Percentiles rank a stretch among this genome's conserved stretches.
Conservation (phyloP, 1,139 yeast genomes). For the Pichia terricola region DNA sequence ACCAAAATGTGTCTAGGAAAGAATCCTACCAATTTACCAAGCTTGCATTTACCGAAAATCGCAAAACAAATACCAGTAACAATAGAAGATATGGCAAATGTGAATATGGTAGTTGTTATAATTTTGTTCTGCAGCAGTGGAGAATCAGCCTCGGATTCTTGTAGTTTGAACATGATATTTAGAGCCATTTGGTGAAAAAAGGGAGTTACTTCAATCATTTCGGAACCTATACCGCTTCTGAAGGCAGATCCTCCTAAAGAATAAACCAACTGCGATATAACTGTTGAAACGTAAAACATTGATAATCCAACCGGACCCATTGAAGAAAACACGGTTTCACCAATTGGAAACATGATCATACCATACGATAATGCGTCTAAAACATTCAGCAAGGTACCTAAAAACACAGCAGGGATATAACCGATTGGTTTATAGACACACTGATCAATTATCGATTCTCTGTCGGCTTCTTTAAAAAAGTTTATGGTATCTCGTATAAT, state of each 20-base stretch:
- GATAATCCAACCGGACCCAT: constrained; percentile 87
- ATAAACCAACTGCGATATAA: constrained; percentile 77
- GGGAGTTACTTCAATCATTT: constrained; percentile 97
- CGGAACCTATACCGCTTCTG: constrained; percentile 86
- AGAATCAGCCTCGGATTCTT: constrained; percentile 42
- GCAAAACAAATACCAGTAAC: constrained; percentile 81
- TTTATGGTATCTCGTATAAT: constrained; percentile 4
- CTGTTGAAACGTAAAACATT: constrained; percentile 86
- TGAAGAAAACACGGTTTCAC: constrained; percentile 64
- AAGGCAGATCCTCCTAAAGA: constrained; percentile 89
- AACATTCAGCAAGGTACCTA: constrained; percentile 77
- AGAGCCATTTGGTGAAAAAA: constrained; percentile 94
- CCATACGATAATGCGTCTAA: constrained; percentile 93
- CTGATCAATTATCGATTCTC: constrained; percentile 15
- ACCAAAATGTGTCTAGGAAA: constrained; percentile 93
- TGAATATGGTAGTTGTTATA: constrained; percentile 76
- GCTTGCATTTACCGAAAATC: constrained; percentile 60
- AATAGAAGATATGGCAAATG: constrained; percentile 75
- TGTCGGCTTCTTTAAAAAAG: constrained; percentile 11
- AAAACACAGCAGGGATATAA: constrained; percentile 68
- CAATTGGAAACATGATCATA: constrained; percentile 91
- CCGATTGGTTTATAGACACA: constrained; percentile 32
- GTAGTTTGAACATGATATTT: constrained; percentile 38
- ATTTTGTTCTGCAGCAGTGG: constrained; percentile 37
- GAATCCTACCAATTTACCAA: constrained; percentile 86